Percentiles rank a stretch among this genome's conserved stretches.
Conservation (phyloP, 2,329 filamentous ascomycete species). For the Tolypocladium endophyticum region DNA sequence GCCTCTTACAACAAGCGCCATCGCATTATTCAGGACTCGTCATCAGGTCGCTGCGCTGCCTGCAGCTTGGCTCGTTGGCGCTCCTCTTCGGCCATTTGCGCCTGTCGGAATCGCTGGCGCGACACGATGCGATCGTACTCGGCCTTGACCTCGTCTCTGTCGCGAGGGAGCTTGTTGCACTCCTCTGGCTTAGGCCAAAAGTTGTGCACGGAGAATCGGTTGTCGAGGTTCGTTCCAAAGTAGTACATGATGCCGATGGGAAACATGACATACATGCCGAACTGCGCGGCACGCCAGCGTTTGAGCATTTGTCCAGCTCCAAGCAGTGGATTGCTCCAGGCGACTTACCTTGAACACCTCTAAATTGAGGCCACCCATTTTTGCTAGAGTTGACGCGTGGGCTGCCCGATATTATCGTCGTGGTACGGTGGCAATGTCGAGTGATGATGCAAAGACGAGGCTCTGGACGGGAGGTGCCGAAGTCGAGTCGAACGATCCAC, state of each 20-base stretch:
- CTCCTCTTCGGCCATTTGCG: conserved; percentile 26
- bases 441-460: not conserved
- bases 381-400: conserved; percentile 5
- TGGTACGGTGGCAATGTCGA: not conserved
- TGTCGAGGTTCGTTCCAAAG: conserved; percentile 96
- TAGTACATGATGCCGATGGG: conserved; percentile 99
- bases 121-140: conserved; percentile 66
- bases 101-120: conserved; percentile 65
- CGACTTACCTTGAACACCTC: conserved; percentile 80
- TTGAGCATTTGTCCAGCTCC: not conserved
- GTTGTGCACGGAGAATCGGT: conserved; percentile 74
- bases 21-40: conserved; percentile 6
- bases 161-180: conserved; percentile 65
- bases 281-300: conserved; percentile 43
- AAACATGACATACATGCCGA: conserved; percentile 98
- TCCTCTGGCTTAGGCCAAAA: conserved; percentile 87
- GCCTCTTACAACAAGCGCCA: not conserved
- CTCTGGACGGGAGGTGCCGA: conserved; percentile 1
- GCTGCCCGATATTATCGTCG: not conserved
- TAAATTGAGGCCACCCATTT: conserved; percentile 76
- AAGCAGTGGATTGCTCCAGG: not conserved
- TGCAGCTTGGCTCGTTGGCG: conserved; percentile 12
- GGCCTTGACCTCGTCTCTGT: conserved; percentile 70
- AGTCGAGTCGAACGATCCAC: not conserved
- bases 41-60: conserved; percentile 14